These are phyloP conservation scores for Capsicum baccatum DNA, from an alignment of 257 asterid genomes.

Conservation along the genomic window DNA sequence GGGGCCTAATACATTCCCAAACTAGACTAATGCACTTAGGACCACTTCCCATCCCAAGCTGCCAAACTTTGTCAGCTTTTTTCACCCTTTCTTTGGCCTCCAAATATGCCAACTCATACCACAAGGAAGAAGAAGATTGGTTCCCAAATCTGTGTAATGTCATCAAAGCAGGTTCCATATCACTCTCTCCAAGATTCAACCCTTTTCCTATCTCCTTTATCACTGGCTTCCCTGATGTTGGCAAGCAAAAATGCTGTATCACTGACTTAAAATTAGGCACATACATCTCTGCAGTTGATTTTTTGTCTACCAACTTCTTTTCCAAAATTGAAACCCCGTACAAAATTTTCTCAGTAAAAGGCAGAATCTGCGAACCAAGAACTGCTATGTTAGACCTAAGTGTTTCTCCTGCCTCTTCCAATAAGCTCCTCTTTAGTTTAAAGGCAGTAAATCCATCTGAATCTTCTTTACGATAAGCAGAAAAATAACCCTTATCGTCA, in stretches of 20 bases:
- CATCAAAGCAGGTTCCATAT: constrained; percentile 53
- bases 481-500: constrained; percentile 62
- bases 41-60: constrained; percentile 81
- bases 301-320: constrained; percentile 52
- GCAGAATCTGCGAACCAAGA: constrained; percentile 64
- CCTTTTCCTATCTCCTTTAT: constrained; percentile 59
- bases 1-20: constrained; percentile 67
- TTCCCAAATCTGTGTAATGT: constrained; percentile 72
- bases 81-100: constrained; percentile 69
- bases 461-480: constrained; percentile 82
- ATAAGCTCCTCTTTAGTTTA: constrained; percentile 56
- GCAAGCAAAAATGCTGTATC: constrained; percentile 83
- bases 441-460: constrained; percentile 74
- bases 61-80: constrained; percentile 72
- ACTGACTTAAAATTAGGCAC: constrained; percentile 75
- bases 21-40: constrained; percentile 65
- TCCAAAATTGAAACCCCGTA: constrained; percentile 46
- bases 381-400: constrained; percentile 56
- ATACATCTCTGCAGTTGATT: constrained; percentile 47
- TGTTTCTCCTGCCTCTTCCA: constrained; percentile 76
- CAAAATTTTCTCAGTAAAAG: constrained; percentile 54
- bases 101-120: constrained; percentile 74
- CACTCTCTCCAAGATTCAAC: constrained; percentile 42
- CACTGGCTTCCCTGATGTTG: constrained; percentile 70
- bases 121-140: constrained; percentile 62